Evolutionary conservation across 805 yeast species (phyloP), one percentile per base, ranked within the genome.

Genomic region (Wickerhamomyces canadensis): DNA sequence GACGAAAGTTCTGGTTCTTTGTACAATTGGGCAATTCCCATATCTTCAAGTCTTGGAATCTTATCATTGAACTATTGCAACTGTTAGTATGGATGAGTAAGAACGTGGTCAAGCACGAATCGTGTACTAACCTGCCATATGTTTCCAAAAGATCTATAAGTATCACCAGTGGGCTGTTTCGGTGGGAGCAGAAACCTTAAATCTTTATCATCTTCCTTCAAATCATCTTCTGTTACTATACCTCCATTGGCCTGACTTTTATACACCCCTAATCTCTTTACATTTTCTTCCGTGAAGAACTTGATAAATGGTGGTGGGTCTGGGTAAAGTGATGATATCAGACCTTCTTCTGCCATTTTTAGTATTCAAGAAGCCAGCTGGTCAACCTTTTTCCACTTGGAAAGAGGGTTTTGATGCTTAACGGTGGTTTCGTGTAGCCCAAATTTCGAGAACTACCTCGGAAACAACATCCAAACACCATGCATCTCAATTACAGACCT

Each of bases 251-350:
- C 36, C 14, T 42, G 36, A n/a, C 46, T 39, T 37, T 44, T 44
- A 37, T 46, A 48, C 19, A 48, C 41, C 36, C 49, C 52, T 21
- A 72, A 62, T 51, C 67, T 70, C 16, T 58, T 64, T n/a, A 75
- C 47, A 52, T 88, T 87, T 41, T 76, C 84, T 4, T 64, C 54
- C 0, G 95, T 85, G 65, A 86, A 91, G 51, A 70, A 76, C 54
- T 78, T 75, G 47, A 77, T 74, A 54, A 76, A 86, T 8, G 84
- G 84, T 8, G 98, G 98, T 3, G 98, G 98, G 1, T 95, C 94
- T 2, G 98, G 98, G 49, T 85, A 93, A 29, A 91, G 68, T 6
- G 96, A 78, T 13, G 96, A 72, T 25, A 72, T 61, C 1, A 49
- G 44, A 19, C 51, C 38, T 18, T 50, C 57, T 26, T 49, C 51